These are phyloP conservation scores for Vitis labrusca DNA, from an alignment of 164 flowering plant genomes.

Conservation along the genomic window DNA sequence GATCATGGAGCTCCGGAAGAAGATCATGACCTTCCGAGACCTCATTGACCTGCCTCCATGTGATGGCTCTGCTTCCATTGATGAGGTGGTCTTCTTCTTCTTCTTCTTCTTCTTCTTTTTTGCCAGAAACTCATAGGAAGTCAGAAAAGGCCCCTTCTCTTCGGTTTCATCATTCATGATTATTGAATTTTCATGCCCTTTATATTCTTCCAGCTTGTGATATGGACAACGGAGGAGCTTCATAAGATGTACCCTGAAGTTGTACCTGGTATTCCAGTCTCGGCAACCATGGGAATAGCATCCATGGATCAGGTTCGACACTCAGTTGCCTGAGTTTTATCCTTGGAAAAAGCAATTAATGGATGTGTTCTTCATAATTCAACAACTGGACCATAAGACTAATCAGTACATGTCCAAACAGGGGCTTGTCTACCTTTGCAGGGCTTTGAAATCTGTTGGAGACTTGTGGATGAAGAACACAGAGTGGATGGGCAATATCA, in stretches of 20 bases:
- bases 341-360: no score
- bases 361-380: no score
- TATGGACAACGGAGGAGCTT: slow-evolving; percentile 54
- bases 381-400: no score
- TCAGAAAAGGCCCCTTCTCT: no score
- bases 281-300: slow-evolving; percentile 31
- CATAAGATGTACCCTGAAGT: slow-evolving; percentile 57
- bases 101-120: no score
- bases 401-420: slow-evolving; percentile 11
- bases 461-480: slow-evolving; percentile 49
- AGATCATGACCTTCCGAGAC: slow-evolving; percentile 62
- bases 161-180: no score
- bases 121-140: no score
- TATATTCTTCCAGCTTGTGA: slow-evolving; percentile 49
- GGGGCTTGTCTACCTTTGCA: slow-evolving; percentile 47
- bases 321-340: not conserved
- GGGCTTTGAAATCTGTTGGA: slow-evolving; percentile 53
- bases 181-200: not conserved
- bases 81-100: slow-evolving; percentile 39
- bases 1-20: slow-evolving; percentile 57
- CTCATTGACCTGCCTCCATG: slow-evolving; percentile 64
- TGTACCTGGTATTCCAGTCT: slow-evolving; percentile 17
- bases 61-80: slow-evolving; percentile 35
- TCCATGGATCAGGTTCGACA: slow-evolving; percentile 51
- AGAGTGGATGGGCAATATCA: slow-evolving; percentile 39